Evolutionary conservation across 2,329 filamentous ascomycete genomes (phyloP).

Genomic region (Scedosporium dehoogii): DNA sequence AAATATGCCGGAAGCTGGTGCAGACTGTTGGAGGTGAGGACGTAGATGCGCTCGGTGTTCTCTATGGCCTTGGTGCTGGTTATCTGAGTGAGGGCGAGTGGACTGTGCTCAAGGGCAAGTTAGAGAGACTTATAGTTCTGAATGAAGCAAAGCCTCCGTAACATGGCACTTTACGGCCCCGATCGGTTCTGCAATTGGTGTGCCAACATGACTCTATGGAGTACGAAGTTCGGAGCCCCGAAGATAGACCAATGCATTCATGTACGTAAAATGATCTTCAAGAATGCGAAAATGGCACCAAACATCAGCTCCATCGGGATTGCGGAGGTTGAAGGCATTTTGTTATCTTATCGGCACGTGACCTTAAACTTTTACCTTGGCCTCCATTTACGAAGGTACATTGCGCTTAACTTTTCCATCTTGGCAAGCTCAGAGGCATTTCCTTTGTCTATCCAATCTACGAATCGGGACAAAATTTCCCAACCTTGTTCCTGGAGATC

Average conservation of each 20-base stretch:
- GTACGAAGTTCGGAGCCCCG: too few species aligned
- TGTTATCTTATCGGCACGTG: slow-evolving; percentile 5
- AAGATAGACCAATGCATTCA: too few species aligned
- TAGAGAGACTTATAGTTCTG: neutral
- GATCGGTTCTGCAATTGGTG: too few species aligned
- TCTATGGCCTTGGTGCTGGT: neutral
- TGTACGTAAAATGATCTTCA: too few species aligned
- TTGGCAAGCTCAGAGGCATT: neutral
- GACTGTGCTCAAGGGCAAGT: neutral
- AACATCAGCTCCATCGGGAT: neutral
- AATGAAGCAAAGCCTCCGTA: neutral
- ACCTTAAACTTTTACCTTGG: neutral
- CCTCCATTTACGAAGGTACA: neutral
- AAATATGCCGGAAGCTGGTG: neutral
- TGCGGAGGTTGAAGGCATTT: neutral
- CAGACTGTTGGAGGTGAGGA: neutral
- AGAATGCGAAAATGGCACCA: too few species aligned
- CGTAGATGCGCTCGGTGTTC: neutral
- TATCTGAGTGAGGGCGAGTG: neutral
- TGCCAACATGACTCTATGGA: too few species aligned
- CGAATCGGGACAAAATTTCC: too few species aligned
- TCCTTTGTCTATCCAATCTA: neutral
- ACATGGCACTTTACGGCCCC: too few species aligned
- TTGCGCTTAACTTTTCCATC: neutral
- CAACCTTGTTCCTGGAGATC: too few species aligned